These are phyloP conservation scores for Carex pumila DNA, from an alignment of 176 grass and related monocot species.

Conservation along the genomic window DNA sequence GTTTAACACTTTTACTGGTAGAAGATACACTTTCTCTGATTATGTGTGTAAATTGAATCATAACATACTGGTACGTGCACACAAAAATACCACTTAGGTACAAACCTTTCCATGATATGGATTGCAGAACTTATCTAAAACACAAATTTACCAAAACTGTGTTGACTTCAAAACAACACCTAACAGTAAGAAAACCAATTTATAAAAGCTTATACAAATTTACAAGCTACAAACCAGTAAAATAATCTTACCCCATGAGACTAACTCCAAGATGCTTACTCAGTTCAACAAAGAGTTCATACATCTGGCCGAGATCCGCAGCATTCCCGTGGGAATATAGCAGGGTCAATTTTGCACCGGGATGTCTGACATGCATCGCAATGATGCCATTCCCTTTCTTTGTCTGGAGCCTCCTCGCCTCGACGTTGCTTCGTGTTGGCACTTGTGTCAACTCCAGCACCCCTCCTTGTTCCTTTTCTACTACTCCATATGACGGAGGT, in stretches of 20 bases:
- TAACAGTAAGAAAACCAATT: neutral
- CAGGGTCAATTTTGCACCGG: conserved; percentile 65
- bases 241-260: conserved; percentile 62
- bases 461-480: conserved; percentile 24
- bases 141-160: neutral
- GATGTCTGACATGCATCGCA: conserved; percentile 70
- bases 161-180: neutral
- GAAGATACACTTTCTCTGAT: neutral
- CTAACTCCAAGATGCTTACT: conserved; percentile 85
- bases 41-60: neutral
- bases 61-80: neutral
- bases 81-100: neutral
- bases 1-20: neutral
- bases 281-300: conserved; percentile 89
- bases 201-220: neutral
- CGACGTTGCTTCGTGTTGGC: conserved; percentile 43
- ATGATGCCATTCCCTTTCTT: conserved; percentile 67
- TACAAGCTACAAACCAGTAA: neutral
- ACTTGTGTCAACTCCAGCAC: conserved; percentile 57
- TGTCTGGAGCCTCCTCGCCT: conserved; percentile 64
- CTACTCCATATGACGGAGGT: conserved; percentile 67
- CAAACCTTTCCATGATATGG: neutral
- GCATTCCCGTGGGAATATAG: conserved; percentile 99
- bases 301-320: conserved; percentile 89
- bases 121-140: neutral